Percentiles rank a stretch among this genome's conserved stretches.
These are phyloP conservation scores for Phytophthora boehmeriae DNA, from an alignment of 352 stramenopile species.

Conservation along the genomic window DNA sequence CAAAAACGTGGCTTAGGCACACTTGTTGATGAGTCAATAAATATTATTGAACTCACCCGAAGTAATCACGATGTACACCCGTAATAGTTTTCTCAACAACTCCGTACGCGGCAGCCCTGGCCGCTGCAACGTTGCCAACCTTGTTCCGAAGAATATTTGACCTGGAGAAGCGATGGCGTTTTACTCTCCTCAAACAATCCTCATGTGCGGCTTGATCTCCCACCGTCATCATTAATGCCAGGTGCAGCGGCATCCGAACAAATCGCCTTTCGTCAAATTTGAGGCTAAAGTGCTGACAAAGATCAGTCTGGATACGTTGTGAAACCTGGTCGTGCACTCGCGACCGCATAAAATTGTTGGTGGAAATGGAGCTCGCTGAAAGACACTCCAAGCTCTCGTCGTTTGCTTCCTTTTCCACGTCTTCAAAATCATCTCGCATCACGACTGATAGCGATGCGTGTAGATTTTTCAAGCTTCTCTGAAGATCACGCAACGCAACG, in stretches of 20 bases:
- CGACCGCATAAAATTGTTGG: slow-evolving; percentile 24
- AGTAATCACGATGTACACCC: slow-evolving; percentile 20
- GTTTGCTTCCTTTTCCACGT: slow-evolving; percentile 37
- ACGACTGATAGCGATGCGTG: slow-evolving; percentile 37
- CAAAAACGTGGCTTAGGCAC: slow-evolving; percentile 3
- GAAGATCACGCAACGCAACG: slow-evolving; percentile 45
- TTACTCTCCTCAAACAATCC: slow-evolving; percentile 32
- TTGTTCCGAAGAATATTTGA: slow-evolving; percentile 19
- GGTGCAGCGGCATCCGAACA: slow-evolving; percentile 37
- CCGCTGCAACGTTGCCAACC: slow-evolving; percentile 4
- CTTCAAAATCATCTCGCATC: slow-evolving; percentile 39
- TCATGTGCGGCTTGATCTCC: slow-evolving; percentile 29
- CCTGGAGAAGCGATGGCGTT: slow-evolving; percentile 14
- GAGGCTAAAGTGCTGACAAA: slow-evolving; percentile 67
- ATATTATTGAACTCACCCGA: slow-evolving; percentile 20
- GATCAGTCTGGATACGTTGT: slow-evolving; percentile 51
- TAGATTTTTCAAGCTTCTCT: slow-evolving; percentile 42
- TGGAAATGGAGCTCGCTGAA: slow-evolving; percentile 19
- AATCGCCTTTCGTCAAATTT: slow-evolving; percentile 48
- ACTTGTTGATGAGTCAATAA: neutral
- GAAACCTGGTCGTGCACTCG: slow-evolving; percentile 57
- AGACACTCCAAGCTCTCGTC: slow-evolving; percentile 25
- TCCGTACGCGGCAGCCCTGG: slow-evolving; percentile 17
- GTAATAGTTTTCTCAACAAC: slow-evolving; percentile 27
- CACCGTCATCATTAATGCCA: slow-evolving; percentile 25